Conservation (phyloP, 2,329 filamentous ascomycete genomes). For the Fusarium irregulare region DNA sequence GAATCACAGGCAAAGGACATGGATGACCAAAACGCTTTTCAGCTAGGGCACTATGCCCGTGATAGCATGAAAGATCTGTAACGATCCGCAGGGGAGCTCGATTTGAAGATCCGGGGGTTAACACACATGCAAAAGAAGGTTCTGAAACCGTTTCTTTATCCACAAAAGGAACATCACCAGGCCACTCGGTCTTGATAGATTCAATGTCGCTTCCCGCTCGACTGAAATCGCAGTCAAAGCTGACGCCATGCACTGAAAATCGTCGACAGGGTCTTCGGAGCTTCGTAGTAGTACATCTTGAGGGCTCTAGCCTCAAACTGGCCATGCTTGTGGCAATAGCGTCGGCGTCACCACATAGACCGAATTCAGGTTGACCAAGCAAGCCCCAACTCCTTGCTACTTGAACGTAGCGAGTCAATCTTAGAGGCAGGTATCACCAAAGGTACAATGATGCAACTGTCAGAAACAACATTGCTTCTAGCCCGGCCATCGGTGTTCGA, state of each 20-base stretch:
- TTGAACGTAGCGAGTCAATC: slow-evolving; percentile 18
- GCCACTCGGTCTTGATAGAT: slow-evolving; percentile 38
- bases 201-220: slow-evolving; percentile 39
- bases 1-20: slow-evolving; percentile 17
- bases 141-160: slow-evolving; percentile 27
- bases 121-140: slow-evolving; percentile 30
- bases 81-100: slow-evolving; percentile 29
- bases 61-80: slow-evolving; percentile 25
- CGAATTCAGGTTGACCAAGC: slow-evolving; percentile 18
- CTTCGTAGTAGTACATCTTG: slow-evolving; percentile 37
- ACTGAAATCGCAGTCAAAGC: slow-evolving; percentile 35
- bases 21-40: slow-evolving; percentile 30
- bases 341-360: slow-evolving; percentile 33
- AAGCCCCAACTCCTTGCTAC: slow-evolving; percentile 13
- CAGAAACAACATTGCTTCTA: slow-evolving; percentile 19
- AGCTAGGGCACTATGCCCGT: slow-evolving; percentile 14
- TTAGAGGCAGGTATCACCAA: slow-evolving; percentile 36
- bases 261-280: slow-evolving; percentile 10
- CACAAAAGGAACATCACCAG: slow-evolving; percentile 35
- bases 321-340: slow-evolving; percentile 34
- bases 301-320: slow-evolving; percentile 36
- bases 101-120: slow-evolving; percentile 31
- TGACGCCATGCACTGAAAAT: slow-evolving; percentile 12
- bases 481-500: slow-evolving; percentile 27
- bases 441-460: slow-evolving; percentile 37